Conservation (phyloP, 495 filamentous ascomycete species). For the Penicillium bovifimosum region DNA sequence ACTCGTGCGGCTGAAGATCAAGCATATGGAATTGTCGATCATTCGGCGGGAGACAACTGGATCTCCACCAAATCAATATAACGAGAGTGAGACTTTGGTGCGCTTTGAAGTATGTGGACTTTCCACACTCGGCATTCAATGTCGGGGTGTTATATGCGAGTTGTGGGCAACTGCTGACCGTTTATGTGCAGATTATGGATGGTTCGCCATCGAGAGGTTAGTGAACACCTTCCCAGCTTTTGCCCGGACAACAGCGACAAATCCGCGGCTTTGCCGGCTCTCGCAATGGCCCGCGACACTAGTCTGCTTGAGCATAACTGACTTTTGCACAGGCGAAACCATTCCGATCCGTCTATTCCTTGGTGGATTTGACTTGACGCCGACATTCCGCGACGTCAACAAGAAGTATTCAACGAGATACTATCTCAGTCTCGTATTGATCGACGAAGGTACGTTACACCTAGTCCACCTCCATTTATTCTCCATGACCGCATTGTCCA, state of each 20-base stretch:
- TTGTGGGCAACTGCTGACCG: conserved; percentile 16
- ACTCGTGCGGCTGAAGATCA: conserved; percentile 96
- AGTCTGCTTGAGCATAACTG: conserved; percentile 14
- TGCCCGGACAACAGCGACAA: background rate
- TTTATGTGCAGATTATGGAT: conserved; percentile 79
- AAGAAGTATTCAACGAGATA: conserved; percentile 99
- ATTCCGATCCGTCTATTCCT: conserved; percentile 98
- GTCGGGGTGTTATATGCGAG: background rate
- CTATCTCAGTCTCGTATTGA: conserved; percentile 93
- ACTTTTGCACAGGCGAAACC: conserved; percentile 65
- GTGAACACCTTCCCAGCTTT: background rate
- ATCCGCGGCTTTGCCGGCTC: background rate
- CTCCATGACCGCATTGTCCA: background rate
- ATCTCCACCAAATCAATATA: conserved; percentile 99
- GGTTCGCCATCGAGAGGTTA: conserved; percentile 87
- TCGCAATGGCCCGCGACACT: background rate
- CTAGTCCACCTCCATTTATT: background rate
- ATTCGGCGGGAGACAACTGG: conserved; percentile 96
- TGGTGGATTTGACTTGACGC: conserved; percentile 94
- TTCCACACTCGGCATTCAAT: background rate
- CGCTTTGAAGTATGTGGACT: conserved; percentile 75
- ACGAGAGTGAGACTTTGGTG: conserved; percentile 97
- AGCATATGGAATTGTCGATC: conserved; percentile 99
- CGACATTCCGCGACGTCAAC: conserved; percentile 99
- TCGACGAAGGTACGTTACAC: conserved; percentile 73